phyloP scores from a whole-genome alignment of 305 asterid species.

The Solanum hybrid region DNA sequence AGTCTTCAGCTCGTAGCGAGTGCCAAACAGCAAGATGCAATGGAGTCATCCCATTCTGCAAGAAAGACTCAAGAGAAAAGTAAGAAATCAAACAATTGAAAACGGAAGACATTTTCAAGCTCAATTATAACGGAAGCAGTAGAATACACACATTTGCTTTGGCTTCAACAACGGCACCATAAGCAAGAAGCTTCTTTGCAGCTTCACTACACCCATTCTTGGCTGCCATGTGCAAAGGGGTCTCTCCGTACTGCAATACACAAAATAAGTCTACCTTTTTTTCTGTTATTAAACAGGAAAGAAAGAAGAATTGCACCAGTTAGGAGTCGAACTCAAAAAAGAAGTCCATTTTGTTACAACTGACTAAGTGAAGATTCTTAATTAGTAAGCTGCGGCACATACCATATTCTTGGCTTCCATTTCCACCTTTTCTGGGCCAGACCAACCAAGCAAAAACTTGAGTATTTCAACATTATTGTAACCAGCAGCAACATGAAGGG shows the following conservation, averaged over 20 bases:
- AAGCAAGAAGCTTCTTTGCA: slow-evolving; percentile 70
- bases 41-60: slow-evolving; percentile 96
- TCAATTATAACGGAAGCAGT: background rate
- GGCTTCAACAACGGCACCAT: slow-evolving; percentile 74
- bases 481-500: slow-evolving; percentile 93
- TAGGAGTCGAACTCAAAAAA: background rate
- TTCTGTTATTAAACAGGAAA: background rate
- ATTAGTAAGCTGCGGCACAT: slow-evolving; percentile 5
- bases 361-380: background rate
- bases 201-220: slow-evolving; percentile 88
- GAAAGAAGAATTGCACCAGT: background rate
- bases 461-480: slow-evolving; percentile 68
- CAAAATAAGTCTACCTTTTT: background rate
- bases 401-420: slow-evolving; percentile 89
- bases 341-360: slow-evolving; percentile 4
- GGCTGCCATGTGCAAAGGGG: slow-evolving; percentile 96
- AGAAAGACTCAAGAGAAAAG: background rate
- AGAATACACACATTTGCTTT: slow-evolving; percentile 59
- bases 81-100: background rate
- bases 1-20: slow-evolving; percentile 66
- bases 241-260: slow-evolving; percentile 70
- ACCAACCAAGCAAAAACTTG: slow-evolving; percentile 59
- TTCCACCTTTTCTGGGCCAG: slow-evolving; percentile 66
- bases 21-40: slow-evolving; percentile 97
- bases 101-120: background rate